These are phyloP conservation scores for Microbotryomycetes sp. DNA, from an alignment of 1,284 basidiomycete species.

Conservation along the genomic window DNA sequence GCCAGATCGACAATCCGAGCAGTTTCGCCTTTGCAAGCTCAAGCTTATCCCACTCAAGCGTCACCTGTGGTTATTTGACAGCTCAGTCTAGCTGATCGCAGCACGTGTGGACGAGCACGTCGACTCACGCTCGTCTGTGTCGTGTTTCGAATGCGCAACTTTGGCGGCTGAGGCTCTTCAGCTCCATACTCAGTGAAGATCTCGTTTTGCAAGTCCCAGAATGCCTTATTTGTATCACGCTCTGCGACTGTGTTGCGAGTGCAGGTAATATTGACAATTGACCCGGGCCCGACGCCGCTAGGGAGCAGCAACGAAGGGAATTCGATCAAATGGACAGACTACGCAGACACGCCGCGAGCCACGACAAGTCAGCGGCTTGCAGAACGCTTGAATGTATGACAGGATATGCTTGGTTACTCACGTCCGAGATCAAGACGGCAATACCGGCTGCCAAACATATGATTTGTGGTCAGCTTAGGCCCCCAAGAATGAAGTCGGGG, in stretches of 20 bases:
- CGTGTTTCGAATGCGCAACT: slow-evolving; percentile 68
- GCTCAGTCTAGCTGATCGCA: background rate
- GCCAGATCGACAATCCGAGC: slow-evolving; percentile 80
- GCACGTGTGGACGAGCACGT: background rate
- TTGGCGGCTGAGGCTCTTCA: slow-evolving; percentile 61
- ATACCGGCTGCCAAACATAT: slow-evolving; percentile 28
- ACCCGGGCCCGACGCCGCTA: slow-evolving; percentile 79
- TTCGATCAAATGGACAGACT: slow-evolving; percentile 70
- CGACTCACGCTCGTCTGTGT: slow-evolving; percentile 73
- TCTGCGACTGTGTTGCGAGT: slow-evolving; percentile 77
- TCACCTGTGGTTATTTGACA: slow-evolving; percentile 45
- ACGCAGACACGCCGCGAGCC: slow-evolving; percentile 28
- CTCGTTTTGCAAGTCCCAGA: slow-evolving; percentile 70
- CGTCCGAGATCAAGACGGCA: slow-evolving; percentile 35
- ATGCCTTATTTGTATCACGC: slow-evolving; percentile 64
- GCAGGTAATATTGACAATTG: slow-evolving; percentile 93
- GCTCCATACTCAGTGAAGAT: slow-evolving; percentile 71
- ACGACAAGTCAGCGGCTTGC: slow-evolving; percentile 20
- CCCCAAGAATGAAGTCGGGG: background rate
- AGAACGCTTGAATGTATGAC: background rate
- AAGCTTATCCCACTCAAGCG: slow-evolving; percentile 83
- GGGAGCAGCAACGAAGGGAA: slow-evolving; percentile 89
- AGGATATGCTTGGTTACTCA: background rate
- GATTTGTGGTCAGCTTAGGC: background rate
- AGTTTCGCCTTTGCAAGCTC: slow-evolving; percentile 76